phyloP scores from a whole-genome alignment of 768 basidiomycete genomes.

The Tricholoma sp. region DNA sequence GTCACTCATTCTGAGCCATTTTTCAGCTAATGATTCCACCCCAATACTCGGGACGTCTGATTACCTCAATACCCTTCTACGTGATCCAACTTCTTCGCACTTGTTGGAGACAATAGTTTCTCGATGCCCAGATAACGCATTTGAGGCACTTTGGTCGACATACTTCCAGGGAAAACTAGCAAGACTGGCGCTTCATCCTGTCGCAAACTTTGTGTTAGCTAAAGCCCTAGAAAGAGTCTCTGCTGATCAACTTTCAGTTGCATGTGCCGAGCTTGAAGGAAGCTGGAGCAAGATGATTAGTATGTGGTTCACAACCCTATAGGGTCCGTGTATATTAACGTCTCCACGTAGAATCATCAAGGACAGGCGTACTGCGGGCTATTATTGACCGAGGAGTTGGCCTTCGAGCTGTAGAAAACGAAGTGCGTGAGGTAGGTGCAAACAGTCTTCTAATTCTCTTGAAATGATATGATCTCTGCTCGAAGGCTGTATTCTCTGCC shows the following conservation, averaged over 20 bases:
- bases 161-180: conserved; percentile 75
- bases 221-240: conserved; percentile 64
- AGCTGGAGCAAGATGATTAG: conserved; percentile 63
- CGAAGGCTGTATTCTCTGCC: conserved; percentile 53
- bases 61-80: conserved; percentile 75
- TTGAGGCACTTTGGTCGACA: conserved; percentile 63
- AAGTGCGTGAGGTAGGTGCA: conserved; percentile 51
- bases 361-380: conserved; percentile 76
- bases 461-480: conserved; percentile 2
- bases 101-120: conserved; percentile 77
- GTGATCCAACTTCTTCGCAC: conserved; percentile 86
- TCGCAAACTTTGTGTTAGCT: conserved; percentile 91
- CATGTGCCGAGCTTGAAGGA: conserved; percentile 55
- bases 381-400: conserved; percentile 61
- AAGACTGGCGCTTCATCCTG: conserved; percentile 77
- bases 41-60: conserved; percentile 53
- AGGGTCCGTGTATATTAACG: neutral
- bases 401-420: conserved; percentile 41
- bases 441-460: conserved; percentile 1
- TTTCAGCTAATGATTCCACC: conserved; percentile 34
- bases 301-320: conserved; percentile 32
- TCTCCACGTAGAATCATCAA: conserved; percentile 46
- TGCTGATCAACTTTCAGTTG: conserved; percentile 46
- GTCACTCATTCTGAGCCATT: conserved; percentile 1
- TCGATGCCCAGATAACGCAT: conserved; percentile 55